Conservation (phyloP, 176 grass and related monocot genomes). For the Rhynchospora pubera region DNA sequence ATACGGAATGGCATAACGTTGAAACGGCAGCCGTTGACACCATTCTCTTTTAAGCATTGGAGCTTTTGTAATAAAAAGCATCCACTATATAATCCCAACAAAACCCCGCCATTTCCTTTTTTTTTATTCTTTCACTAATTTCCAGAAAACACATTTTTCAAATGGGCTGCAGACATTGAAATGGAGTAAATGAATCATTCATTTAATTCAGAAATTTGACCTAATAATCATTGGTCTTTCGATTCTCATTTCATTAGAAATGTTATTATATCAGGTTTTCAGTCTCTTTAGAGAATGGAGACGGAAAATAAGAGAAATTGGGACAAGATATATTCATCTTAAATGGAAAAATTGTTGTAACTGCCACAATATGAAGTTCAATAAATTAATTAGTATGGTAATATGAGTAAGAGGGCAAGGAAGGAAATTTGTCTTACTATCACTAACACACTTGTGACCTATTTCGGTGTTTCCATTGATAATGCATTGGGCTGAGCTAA, state of each 20-base stretch:
- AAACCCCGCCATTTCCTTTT: too few species aligned
- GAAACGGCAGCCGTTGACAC: too few species aligned
- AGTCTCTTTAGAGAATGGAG: too few species aligned
- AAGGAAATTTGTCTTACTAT: not conserved
- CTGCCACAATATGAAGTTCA: not conserved
- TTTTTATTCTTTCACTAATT: too few species aligned
- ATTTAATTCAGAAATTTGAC: not conserved
- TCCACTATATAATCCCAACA: too few species aligned
- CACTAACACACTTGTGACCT: not conserved
- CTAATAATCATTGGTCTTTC: not conserved
- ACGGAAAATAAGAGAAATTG: too few species aligned
- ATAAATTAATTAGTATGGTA: not conserved
- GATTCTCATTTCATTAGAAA: not conserved
- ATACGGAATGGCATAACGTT: too few species aligned
- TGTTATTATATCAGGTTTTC: too few species aligned
- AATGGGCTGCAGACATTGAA: not conserved
- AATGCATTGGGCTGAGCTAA: not conserved
- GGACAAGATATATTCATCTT: too few species aligned
- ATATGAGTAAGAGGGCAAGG: not conserved
- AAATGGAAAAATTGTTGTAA: not conserved
- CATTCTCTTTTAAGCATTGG: not conserved
- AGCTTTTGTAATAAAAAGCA: too few species aligned
- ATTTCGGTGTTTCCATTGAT: too few species aligned
- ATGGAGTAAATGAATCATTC: not conserved
- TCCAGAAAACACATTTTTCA: not conserved